These are phyloP conservation scores for Trypanosoma theileri DNA, from an alignment of 208 protist genomes.

Conservation along the genomic window DNA sequence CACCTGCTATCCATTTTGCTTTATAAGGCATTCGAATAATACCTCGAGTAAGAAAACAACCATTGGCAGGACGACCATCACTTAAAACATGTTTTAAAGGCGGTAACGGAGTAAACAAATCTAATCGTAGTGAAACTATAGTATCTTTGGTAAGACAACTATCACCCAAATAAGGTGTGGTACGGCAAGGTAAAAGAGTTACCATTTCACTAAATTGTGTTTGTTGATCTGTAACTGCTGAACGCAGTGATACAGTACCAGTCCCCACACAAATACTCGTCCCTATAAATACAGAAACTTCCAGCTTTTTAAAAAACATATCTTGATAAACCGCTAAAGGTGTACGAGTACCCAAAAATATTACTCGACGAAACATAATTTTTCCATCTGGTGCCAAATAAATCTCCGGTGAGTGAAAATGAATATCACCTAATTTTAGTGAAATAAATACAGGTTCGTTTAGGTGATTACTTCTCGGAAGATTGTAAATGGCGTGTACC, in stretches of 20 bases:
- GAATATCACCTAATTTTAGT: slow-evolving; percentile 21
- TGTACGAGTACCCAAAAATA: slow-evolving; percentile 27
- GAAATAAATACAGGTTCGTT: slow-evolving; percentile 12
- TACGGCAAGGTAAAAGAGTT: slow-evolving; percentile 37
- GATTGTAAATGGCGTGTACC: slow-evolving; percentile 23
- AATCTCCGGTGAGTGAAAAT: slow-evolving; percentile 22
- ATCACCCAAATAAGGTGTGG: slow-evolving; percentile 18
- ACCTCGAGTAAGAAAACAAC: slow-evolving; percentile 59
- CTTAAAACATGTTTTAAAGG: slow-evolving; percentile 56
- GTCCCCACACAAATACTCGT: slow-evolving; percentile 37
- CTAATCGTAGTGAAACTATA: slow-evolving; percentile 46
- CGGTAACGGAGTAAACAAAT: slow-evolving; percentile 67
- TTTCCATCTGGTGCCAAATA: slow-evolving; percentile 12
- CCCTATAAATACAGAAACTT: slow-evolving; percentile 20
- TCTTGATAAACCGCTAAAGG: slow-evolving; percentile 30
- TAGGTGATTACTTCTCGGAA: not conserved
- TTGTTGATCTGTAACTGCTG: slow-evolving; percentile 47
- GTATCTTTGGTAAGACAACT: slow-evolving; percentile 55
- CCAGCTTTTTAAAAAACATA: slow-evolving; percentile 24
- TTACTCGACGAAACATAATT: slow-evolving; percentile 18
- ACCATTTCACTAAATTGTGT: slow-evolving; percentile 42
- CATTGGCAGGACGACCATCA: slow-evolving; percentile 29
- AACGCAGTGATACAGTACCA: slow-evolving; percentile 52
- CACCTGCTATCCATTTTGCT: slow-evolving; percentile 43
- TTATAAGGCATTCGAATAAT: slow-evolving; percentile 72